Base-by-base conservation (phyloP, 2,329 filamentous ascomycete genomes). In the Chaetomiaceae sp. region DNA sequence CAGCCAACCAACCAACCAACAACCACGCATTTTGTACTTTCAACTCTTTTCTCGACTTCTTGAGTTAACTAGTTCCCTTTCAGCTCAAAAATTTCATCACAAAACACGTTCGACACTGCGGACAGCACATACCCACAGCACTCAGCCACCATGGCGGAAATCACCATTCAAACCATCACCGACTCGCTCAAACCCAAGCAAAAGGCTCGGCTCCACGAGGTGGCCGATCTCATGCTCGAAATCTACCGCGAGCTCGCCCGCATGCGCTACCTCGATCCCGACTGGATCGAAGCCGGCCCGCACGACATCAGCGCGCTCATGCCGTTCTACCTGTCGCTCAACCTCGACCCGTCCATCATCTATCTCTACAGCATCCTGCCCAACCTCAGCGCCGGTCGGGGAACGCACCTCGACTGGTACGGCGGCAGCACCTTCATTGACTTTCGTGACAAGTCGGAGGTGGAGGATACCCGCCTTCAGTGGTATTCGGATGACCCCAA, bases 301-400 rank as follows among this genome's bases (percentile, higher is more conserved):
- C 58, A 64, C 43, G 49, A 62, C 56, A 44, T 60, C 34, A 41
- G 30, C 33, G 30, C 42, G n/a, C 51, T 60, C 10, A 21, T 57
- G 11, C 53, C 58, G 1, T 10, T 56, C 8, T 64, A 61, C 46
- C 16, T 55, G 18, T 47, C 25, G 23, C 10, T 55, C 18, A 47
- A 51, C 18, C 18, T 63, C 13, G 56, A 61, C 25, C 29, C 51
- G n/a, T 46, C 55, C 18, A 55, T 65, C 45, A 59, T 64, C 44
- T 64, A 64, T 46, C 58, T 65, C 29, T 65, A 64, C 51, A 61
- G 59, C 52, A 58, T 65, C 43, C 43, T 65, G 1, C 62, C 63
- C 13, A 65, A 64, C 47, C 30, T 65, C 30, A 25, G 65, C 40
- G n/a, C 21, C 43, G 18, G n/a, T 4, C 16, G 34, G 16, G 9